These are phyloP conservation scores for Suillus discolor DNA, from an alignment of 768 basidiomycete genomes.

Conservation along the genomic window DNA sequence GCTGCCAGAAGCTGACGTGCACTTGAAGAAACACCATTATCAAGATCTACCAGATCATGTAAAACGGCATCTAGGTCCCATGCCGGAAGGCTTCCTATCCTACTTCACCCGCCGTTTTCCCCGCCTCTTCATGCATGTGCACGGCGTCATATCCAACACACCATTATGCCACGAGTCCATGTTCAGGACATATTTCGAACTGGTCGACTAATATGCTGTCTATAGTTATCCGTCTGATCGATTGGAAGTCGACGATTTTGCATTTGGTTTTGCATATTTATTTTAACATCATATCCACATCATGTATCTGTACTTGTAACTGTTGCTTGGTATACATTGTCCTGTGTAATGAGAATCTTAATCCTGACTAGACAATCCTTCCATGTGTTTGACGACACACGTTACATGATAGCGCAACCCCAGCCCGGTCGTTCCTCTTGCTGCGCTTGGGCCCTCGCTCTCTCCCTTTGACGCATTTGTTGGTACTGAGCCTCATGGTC, in stretches of 20 bases:
- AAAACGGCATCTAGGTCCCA: constrained; percentile 83
- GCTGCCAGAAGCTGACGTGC: constrained; percentile 14
- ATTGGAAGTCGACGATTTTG: constrained; percentile 9
- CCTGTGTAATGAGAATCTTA: constrained; percentile 6
- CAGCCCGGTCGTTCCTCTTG: constrained; percentile 16
- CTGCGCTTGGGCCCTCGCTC: not conserved
- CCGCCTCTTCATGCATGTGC: constrained; percentile 87
- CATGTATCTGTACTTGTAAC: constrained; percentile 17
- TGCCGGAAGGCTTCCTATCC: constrained; percentile 89
- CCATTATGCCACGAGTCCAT: constrained; percentile 81
- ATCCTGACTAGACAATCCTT: not conserved
- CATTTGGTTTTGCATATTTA: constrained; percentile 6
- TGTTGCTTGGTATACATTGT: constrained; percentile 2
- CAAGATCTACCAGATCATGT: constrained; percentile 95
- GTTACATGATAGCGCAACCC: constrained; percentile 30
- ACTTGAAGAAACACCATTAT: constrained; percentile 88
- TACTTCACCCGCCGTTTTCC: constrained; percentile 98
- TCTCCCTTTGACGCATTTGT: not conserved
- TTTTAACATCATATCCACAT: constrained; percentile 12
- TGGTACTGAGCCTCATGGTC: not conserved
- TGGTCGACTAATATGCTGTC: constrained; percentile 44
- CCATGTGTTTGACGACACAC: not conserved
- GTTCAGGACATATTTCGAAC: constrained; percentile 89
- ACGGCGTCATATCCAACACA: constrained; percentile 74
- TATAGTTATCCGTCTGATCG: constrained; percentile 18